Evolutionary conservation across 2,329 filamentous ascomycete species (phyloP), one percentile per base, ranked within the genome.

Genomic region (Mycosphaerella sp.): DNA sequence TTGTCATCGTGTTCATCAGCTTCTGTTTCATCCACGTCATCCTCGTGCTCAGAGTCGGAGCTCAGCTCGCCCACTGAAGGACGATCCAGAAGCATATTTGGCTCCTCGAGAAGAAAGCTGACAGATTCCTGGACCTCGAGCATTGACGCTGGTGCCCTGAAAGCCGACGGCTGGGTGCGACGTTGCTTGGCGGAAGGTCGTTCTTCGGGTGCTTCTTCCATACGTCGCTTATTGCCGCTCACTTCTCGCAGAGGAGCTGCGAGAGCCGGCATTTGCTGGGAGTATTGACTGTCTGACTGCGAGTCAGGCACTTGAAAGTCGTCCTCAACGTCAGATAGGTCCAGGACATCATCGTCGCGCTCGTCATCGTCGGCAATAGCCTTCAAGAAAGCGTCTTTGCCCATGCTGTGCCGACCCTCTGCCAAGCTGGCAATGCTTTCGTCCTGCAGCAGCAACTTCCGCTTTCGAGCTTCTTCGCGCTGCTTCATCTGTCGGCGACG

Each of bases 381-480:
- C 58, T 83, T 84, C 60, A 98, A 78, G 73, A 98, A 98, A 0
- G 93, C 93, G 55, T 86, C 79, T 66, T 89, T 91, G 66, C 64
- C 64, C 43, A 91, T 30, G 88, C 89, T 70, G 17, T 58, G 58
- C 54, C 62, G 67, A 9, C 66, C 66, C 42, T 66, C 60, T 57
- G 65, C 66, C 56, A 97, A 88, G 69, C 91, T 90, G 65, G 86
- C 88, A 61, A 98, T 82, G 34, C 89, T 88, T 68, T 95, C 90
- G 63, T 97, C 90, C 18, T 87, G 78, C 41, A 95, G 79, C 7
- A 98, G 77, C 6, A 90, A 87, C 67, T 89, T 89, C 50, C 89
- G 86, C 86, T 95, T 94, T 71, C 88, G 87, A 32, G 86, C 86
- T 69, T 95, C 95, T 64, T 96, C 88, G 35, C 84, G 79, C 46